phyloP scores from a whole-genome alignment of 768 basidiomycete species.

The Psilocybe sp. region DNA sequence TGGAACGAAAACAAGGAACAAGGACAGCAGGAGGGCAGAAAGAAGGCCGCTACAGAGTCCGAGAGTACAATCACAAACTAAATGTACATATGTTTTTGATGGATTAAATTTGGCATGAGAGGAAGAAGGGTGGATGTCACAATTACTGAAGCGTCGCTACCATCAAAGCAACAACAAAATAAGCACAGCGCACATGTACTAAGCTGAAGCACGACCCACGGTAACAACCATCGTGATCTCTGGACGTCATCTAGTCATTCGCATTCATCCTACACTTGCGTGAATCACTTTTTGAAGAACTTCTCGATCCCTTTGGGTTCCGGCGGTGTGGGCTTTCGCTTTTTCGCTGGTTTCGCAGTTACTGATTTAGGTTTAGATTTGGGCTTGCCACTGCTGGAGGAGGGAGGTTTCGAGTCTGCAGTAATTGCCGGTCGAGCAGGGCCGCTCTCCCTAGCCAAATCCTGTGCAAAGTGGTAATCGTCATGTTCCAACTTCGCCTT shows the following conservation, averaged over 20 bases:
- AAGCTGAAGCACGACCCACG: neutral
- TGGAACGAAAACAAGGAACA: slow-evolving; percentile 15
- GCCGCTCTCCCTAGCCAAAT: slow-evolving; percentile 51
- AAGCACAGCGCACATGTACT: neutral
- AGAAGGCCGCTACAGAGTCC: slow-evolving; percentile 13
- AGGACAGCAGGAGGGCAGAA: slow-evolving; percentile 14
- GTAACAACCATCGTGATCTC: too few species aligned
- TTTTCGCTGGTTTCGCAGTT: slow-evolving; percentile 25
- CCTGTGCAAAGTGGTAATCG: slow-evolving; percentile 88
- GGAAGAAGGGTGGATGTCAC: neutral
- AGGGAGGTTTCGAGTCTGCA: too few species aligned
- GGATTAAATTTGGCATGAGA: neutral
- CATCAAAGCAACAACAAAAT: neutral
- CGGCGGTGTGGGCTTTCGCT: slow-evolving; percentile 19
- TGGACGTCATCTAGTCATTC: too few species aligned
- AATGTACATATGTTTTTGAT: slow-evolving; percentile 11
- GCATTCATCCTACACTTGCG: too few species aligned
- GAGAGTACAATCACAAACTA: neutral
- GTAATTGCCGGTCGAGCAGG: slow-evolving; percentile 10
- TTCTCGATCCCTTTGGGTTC: slow-evolving; percentile 35
- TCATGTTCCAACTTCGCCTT: slow-evolving; percentile 67
- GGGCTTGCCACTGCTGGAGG: too few species aligned
- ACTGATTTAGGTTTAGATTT: neutral
- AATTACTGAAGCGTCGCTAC: neutral
- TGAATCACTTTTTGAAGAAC: slow-evolving; percentile 33